Base-by-base conservation (phyloP, 768 basidiomycete species). In the Punctularia strigosozonata region DNA sequence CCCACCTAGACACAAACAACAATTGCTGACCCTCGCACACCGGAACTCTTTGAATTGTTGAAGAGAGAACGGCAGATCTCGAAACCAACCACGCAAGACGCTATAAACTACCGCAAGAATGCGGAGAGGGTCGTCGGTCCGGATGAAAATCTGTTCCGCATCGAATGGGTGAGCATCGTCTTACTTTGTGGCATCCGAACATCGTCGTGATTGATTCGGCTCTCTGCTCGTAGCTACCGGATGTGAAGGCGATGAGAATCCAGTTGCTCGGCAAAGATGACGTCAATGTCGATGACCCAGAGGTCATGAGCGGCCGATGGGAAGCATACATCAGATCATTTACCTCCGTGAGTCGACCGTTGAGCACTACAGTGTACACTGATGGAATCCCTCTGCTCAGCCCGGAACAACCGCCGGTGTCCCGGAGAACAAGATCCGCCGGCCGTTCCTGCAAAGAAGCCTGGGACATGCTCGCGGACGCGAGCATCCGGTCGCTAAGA, bases 181-280 rank as follows among this genome's bases (percentile, higher is more conserved):
- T 26, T 31, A 3, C 32, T 8, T 13, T 10, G 22, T 17, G 17
- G 31, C 6, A 25, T 34, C 10, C 6, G 19, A 1, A 8, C 20
- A 14, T 31, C 3, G 26, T 13, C 31, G 20, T 15, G 2, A 24
- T n/a, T 18, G 40, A 13, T 5, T 22, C 4, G 23, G 2, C 17
- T 10, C 31, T 28, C n/a, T n/a, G n/a, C n/a, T 4, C 38, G 10
- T 43, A 88, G 85, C 61, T 81, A 3, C 71, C 77, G 1, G 71
- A 76, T 35, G 65, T 72, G 6, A 83, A 75, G 49, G 72, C 64
- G 23, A 69, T 82, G 60, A 80, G 81, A 0, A 61, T 84, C 38
- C 83, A 87, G 52, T 58, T 88, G 19, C 71, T 86, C 38, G 82
- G 82, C 10, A 87, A 86, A 50, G 85, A 86, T 38, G 83, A 85